Conservation (phyloP, 768 basidiomycete species). For the Thelephora aurantiotincta region DNA sequence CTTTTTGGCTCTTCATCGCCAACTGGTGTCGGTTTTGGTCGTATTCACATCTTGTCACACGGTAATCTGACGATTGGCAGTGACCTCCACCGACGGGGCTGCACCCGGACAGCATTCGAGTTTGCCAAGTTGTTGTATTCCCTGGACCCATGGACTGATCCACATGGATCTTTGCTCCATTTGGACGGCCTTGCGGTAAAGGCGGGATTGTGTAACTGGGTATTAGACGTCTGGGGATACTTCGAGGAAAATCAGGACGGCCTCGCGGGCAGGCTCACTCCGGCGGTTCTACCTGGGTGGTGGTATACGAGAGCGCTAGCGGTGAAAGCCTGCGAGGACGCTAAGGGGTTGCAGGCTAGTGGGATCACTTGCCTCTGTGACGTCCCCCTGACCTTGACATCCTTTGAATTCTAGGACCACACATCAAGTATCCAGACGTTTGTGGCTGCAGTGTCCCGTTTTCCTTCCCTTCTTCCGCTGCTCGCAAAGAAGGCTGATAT, state of each 20-base stretch:
- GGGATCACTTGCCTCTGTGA: not conserved
- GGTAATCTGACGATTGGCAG: constrained; percentile 21
- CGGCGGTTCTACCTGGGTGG: constrained; percentile 62
- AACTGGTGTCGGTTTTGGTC: constrained; percentile 45
- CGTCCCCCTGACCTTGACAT: not conserved
- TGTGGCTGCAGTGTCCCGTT: constrained; percentile 56
- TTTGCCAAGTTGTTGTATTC: constrained; percentile 77
- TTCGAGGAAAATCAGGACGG: constrained; percentile 21
- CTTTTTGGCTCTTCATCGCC: constrained; percentile 77
- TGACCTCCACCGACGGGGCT: constrained; percentile 80
- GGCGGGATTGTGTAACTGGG: constrained; percentile 66
- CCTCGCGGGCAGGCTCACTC: constrained; percentile 6
- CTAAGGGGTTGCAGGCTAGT: constrained; percentile 3
- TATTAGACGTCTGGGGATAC: constrained; percentile 50
- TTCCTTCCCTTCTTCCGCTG: constrained; percentile 71
- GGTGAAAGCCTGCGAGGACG: constrained; percentile 27
- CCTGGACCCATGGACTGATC: constrained; percentile 79
- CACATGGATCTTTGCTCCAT: constrained; percentile 73
- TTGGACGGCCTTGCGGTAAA: constrained; percentile 81
- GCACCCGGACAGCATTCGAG: constrained; percentile 81
- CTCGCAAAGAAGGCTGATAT: constrained; percentile 81
- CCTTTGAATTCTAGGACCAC: not conserved
- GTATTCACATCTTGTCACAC: not conserved
- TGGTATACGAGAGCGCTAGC: constrained; percentile 59
- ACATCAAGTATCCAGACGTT: constrained; percentile 49